These are phyloP conservation scores for Curvularia sp. DNA, from an alignment of 2,329 filamentous ascomycete species.

Conservation along the genomic window DNA sequence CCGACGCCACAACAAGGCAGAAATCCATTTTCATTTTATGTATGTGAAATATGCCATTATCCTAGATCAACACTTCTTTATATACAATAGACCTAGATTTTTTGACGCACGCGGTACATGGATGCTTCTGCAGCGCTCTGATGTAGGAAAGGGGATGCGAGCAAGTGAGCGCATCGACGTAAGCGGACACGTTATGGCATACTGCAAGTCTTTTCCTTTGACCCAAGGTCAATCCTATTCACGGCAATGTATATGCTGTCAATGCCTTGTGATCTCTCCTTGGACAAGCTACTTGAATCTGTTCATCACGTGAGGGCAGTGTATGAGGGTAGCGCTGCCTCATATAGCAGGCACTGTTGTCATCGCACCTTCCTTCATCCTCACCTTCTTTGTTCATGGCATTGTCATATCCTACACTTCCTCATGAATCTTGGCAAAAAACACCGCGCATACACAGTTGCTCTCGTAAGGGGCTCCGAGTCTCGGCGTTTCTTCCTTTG, in stretches of 20 bases:
- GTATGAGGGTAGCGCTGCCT: not conserved
- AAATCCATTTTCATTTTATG: too few species aligned
- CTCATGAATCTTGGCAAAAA: too few species aligned
- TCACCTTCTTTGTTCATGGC: not conserved
- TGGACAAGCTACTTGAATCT: not conserved
- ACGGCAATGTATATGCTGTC: not conserved
- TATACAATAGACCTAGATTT: too few species aligned
- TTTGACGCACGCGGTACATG: too few species aligned
- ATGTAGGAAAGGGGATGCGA: too few species aligned
- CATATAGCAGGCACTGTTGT: not conserved
- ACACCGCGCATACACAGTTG: too few species aligned
- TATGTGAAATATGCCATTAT: too few species aligned
- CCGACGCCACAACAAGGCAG: too few species aligned
- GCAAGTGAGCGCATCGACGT: too few species aligned
- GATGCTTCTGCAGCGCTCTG: too few species aligned
- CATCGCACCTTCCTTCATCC: slow-evolving; percentile 1
- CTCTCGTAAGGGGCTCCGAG: not conserved
- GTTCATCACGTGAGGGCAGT: not conserved
- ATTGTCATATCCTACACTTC: not conserved
- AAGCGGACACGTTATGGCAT: too few species aligned
- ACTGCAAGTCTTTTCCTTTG: not conserved
- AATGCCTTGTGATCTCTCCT: not conserved
- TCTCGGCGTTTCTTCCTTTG: not conserved
- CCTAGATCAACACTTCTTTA: too few species aligned
- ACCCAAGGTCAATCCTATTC: not conserved